Evolutionary conservation across 2,329 filamentous ascomycete species (phyloP), one percentile per base, ranked within the genome.

Genomic region (Diaporthe citriasiana): DNA sequence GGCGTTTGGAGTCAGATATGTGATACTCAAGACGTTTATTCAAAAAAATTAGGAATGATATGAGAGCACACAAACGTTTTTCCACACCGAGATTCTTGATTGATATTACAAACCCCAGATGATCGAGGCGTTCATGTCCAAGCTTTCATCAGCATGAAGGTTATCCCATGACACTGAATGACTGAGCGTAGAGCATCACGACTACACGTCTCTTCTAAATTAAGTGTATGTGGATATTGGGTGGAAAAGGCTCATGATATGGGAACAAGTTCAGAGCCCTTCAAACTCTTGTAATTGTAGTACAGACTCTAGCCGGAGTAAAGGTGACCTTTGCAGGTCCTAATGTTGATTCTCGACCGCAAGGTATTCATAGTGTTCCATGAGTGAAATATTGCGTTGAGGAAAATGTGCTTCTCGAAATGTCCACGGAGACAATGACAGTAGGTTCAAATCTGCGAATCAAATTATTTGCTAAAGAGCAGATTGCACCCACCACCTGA

Each of bases 21-120:
- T 53, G 63, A 68, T 68, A 68, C 63, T 68, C 63, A 68, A 65
- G 33, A 68, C 63, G 47, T 68, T 51, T 27, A 53, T 53, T 68
- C n/a, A 40, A 45, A 33, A 30, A 38, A 33, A 30, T 33, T n/a
- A 40, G 33, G 17, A 51, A 53, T 68, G 47, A 38, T 53, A 68
- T 53, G 4, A 22, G 15, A 68, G 47, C 47, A 53, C 17, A 45
- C 2, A 27, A 7, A 4, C 25, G 1, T n/a, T 22, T 25, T 40
- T 9, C 8, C 6, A 12, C 3, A n/a, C 3, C 12, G 4, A 15
- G 4, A 27, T 63, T 22, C 7, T n/a, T 17, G 25, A 45, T 12
- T 22, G 10, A 22, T 40, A 2, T 53, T 10, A 2, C n/a, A 3
- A 8, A 38, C 13, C 30, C 38, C 63, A 12, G 15, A 51, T 17